Conservation (phyloP, 352 stramenopile species). For the Phytopythium aichiense region DNA sequence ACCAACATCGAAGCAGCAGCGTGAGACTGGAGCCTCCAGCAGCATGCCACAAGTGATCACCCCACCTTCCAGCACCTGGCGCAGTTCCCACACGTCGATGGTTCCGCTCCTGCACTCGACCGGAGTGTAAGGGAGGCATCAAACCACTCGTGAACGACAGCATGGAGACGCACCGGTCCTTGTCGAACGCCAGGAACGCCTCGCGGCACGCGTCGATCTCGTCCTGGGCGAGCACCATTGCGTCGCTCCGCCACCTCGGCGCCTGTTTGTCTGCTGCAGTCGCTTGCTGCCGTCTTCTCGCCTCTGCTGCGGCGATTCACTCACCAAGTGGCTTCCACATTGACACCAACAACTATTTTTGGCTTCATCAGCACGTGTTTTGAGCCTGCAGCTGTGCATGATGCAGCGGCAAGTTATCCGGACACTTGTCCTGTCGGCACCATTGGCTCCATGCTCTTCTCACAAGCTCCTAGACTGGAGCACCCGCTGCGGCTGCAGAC, state of each 20-base stretch:
- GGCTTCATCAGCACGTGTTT: not conserved
- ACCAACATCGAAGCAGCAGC: not conserved
- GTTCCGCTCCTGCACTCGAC: slow-evolving; percentile 70
- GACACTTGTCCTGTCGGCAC: too few relatives aligned
- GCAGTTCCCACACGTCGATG: slow-evolving; percentile 95
- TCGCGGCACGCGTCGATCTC: slow-evolving; percentile 96
- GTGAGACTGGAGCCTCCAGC: not conserved
- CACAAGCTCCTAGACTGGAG: slow-evolving; percentile 23
- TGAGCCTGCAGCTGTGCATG: not conserved
- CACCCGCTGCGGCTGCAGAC: slow-evolving; percentile 55
- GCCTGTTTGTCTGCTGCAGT: not conserved
- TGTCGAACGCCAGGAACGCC: slow-evolving; percentile 97
- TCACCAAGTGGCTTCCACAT: not conserved
- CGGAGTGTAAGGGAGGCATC: not conserved
- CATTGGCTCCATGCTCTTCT: not conserved
- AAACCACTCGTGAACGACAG: not conserved
- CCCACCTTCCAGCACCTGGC: slow-evolving; percentile 90
- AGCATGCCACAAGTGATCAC: not conserved
- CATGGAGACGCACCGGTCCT: slow-evolving; percentile 67
- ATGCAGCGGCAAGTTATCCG: too few relatives aligned
- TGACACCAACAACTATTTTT: not conserved
- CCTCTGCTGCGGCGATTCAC: not conserved
- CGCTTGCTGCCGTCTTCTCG: not conserved
- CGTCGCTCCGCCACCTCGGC: not conserved
- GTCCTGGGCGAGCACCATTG: slow-evolving; percentile 91